Percentiles rank a stretch among this genome's conserved stretches.
phyloP scores from a whole-genome alignment of 1,284 basidiomycete genomes.

The Sutorius eximius region DNA sequence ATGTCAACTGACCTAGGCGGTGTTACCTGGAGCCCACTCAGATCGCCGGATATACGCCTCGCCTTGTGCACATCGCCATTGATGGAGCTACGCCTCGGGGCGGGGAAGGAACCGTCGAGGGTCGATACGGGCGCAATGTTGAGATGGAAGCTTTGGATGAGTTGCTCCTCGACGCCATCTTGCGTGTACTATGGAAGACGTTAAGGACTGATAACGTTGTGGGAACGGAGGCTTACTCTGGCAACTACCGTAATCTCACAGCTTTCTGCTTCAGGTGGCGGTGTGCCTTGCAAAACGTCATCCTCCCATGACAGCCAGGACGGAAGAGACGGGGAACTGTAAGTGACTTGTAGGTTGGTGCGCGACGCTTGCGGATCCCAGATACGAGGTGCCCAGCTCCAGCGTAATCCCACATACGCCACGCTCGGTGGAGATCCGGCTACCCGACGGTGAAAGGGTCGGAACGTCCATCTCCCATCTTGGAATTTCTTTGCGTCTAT shows the following conservation, averaged over 20 bases:
- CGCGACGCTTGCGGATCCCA: conserved; percentile 96
- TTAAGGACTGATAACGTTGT: conserved; percentile 14
- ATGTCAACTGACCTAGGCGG: conserved; percentile 36
- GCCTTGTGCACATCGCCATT: conserved; percentile 48
- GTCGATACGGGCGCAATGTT: conserved; percentile 71
- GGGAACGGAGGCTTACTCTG: conserved; percentile 47
- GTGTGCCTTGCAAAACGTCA: conserved; percentile 70
- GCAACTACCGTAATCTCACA: conserved; percentile 72
- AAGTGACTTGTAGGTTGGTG: conserved; percentile 76
- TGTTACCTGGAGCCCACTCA: conserved; percentile 43
- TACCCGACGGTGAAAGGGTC: conserved; percentile 86
- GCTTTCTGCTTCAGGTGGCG: conserved; percentile 67
- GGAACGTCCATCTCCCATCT: conserved; percentile 86
- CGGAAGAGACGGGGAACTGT: conserved; percentile 79
- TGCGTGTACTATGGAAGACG: conserved; percentile 54
- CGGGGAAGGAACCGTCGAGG: conserved; percentile 57
- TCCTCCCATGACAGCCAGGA: conserved; percentile 89
- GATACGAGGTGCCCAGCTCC: conserved; percentile 91
- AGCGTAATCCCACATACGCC: conserved; percentile 81
- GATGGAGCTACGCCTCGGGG: conserved; percentile 62
- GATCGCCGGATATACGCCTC: conserved; percentile 63
- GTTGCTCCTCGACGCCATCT: conserved; percentile 69
- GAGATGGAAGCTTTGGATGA: conserved; percentile 66
- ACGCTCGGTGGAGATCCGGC: conserved; percentile 79
- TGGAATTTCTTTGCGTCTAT: conserved; percentile 87